Evolutionary conservation across 2,329 filamentous ascomycete species (phyloP).

Genomic region (Xylariales sp.): DNA sequence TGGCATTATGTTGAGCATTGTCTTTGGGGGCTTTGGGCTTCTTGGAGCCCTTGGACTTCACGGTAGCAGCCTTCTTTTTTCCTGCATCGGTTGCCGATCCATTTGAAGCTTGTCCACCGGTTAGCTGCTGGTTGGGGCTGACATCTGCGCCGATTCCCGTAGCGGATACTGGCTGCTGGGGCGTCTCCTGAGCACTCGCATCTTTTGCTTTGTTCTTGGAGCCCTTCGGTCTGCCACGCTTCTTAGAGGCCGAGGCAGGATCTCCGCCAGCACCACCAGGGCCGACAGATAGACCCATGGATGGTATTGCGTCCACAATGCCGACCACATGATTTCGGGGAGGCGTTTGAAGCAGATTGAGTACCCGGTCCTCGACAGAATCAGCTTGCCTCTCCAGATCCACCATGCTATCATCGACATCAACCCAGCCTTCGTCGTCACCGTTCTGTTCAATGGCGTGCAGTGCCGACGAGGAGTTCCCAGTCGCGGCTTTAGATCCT

Average conservation of each 20-base stretch:
- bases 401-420: conserved; percentile 33
- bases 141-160: conserved; percentile 7
- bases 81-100: conserved; percentile 20
- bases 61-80: conserved; percentile 23
- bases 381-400: conserved; percentile 24
- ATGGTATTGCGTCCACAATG: conserved; percentile 14
- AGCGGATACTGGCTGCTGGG: conserved; percentile 8
- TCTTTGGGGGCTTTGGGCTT: conserved; percentile 21
- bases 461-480: conserved; percentile 10
- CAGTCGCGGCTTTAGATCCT: conserved; percentile 24
- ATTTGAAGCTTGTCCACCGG: neutral
- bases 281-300: conserved; percentile 18
- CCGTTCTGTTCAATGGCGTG: conserved; percentile 10
- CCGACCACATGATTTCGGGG: conserved; percentile 12
- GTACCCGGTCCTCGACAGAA: conserved; percentile 17
- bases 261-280: conserved; percentile 14
- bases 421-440: conserved; percentile 40
- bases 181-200: conserved; percentile 18
- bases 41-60: conserved; percentile 33
- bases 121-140: no score
- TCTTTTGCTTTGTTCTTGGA: conserved; percentile 46
- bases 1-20: neutral
- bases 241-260: conserved; percentile 26
- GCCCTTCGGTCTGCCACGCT: conserved; percentile 46
- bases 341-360: conserved; percentile 18